Conservation (phyloP, 176 grass and related monocot species). For the barley (Hordeum vulgare) region DNA sequence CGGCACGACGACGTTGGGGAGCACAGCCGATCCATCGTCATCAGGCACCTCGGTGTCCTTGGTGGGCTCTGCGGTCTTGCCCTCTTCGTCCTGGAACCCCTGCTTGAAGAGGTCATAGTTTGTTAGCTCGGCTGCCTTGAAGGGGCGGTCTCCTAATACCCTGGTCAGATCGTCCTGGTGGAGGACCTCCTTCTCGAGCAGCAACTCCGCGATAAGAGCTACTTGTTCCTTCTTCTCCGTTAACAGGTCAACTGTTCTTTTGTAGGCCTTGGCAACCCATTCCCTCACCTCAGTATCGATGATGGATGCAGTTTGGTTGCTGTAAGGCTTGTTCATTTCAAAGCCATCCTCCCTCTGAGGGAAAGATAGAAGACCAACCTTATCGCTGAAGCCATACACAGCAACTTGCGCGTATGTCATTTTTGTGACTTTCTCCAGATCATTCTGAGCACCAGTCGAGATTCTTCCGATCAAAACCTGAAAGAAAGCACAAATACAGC, state of each 20-base stretch:
- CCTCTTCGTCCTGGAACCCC: constrained; percentile 57
- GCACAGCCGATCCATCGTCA: constrained; percentile 29
- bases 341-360: constrained; percentile 91
- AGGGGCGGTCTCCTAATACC: constrained; percentile 75
- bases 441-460: constrained; percentile 99
- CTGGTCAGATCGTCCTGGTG: constrained; percentile 82
- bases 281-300: constrained; percentile 89
- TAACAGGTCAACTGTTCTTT: constrained; percentile 61
- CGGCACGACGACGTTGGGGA: constrained; percentile 72
- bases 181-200: constrained; percentile 93
- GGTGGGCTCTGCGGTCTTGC: constrained; percentile 18
- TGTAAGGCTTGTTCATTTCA: constrained; percentile 91
- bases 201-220: constrained; percentile 61
- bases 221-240: constrained; percentile 84
- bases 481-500: constrained; percentile 1
- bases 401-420: constrained; percentile 97
- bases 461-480: constrained; percentile 89
- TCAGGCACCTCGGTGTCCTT: constrained; percentile 24
- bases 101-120: constrained; percentile 85
- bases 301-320: constrained; percentile 85
- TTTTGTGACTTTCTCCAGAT: constrained; percentile 96
- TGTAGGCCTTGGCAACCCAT: constrained; percentile 82
- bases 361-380: constrained; percentile 94
- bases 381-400: constrained; percentile 91
- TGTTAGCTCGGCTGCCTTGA: constrained; percentile 55